Evolutionary conservation across 164 flowering plant genomes (phyloP).

Genomic region (grape (Vitis vinifera)): ASM3070453v1 NC_081806.1:5444501-5445000

Average conservation of each 20-base stretch:
- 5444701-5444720: no score
- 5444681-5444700: no score
- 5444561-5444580: no score
- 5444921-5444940: slow-evolving; percentile 37
- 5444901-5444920: slow-evolving; percentile 55
- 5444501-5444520: no score
- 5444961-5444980: slow-evolving; percentile 42
- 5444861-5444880: slow-evolving; percentile 89
- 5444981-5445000: slow-evolving; percentile 49
- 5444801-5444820: not conserved
- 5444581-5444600: no score
- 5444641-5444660: no score
- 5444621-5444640: no score
- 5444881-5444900: slow-evolving; percentile 80
- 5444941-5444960: slow-evolving; percentile 39
- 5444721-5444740: no score
- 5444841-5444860: slow-evolving; percentile 78
- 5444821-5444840: slow-evolving; percentile 52
- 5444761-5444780: not conserved
- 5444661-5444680: no score
- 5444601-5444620: no score
- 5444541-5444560: no score
- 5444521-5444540: no score
- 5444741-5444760: not conserved
- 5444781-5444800: not conserved